Percentiles rank a stretch among this genome's conserved stretches.
Conservation (phyloP, 345 rosid species). For the Mallotus nudiflorus region DNA sequence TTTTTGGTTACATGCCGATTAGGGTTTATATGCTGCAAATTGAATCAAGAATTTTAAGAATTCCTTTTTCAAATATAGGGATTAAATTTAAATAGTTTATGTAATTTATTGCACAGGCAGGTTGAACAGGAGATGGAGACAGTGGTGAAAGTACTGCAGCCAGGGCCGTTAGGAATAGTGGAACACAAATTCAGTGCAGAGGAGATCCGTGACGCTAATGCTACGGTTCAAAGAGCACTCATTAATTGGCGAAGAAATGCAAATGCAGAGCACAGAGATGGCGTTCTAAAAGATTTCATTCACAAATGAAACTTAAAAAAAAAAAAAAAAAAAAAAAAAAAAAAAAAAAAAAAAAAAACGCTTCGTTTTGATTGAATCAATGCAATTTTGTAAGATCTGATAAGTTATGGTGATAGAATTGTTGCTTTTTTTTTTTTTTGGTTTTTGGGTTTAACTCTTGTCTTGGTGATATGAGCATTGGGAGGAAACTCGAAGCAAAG, state of each 20-base stretch:
- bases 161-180: conserved; percentile 81
- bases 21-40: neutral
- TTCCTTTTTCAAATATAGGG: too few relatives aligned
- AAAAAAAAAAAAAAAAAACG: too few relatives aligned
- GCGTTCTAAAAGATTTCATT: conserved; percentile 53
- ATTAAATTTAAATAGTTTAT: too few relatives aligned
- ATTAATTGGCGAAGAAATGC: conserved; percentile 69
- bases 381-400: too few relatives aligned
- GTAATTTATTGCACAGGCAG: conserved; percentile 41
- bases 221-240: conserved; percentile 59
- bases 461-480: too few relatives aligned
- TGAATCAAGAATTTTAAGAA: neutral
- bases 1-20: neutral
- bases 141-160: conserved; percentile 75
- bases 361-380: too few relatives aligned
- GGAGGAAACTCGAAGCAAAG: too few relatives aligned
- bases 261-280: conserved; percentile 43
- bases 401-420: too few relatives aligned
- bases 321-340: too few relatives aligned
- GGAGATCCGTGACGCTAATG: conserved; percentile 64
- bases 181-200: conserved; percentile 81
- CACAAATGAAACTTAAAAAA: conserved; percentile 31
- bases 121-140: conserved; percentile 84
- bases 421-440: too few relatives aligned
- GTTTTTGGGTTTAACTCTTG: too few relatives aligned